Conservation (phyloP, 495 filamentous ascomycete genomes). For the Halenospora varia region DNA sequence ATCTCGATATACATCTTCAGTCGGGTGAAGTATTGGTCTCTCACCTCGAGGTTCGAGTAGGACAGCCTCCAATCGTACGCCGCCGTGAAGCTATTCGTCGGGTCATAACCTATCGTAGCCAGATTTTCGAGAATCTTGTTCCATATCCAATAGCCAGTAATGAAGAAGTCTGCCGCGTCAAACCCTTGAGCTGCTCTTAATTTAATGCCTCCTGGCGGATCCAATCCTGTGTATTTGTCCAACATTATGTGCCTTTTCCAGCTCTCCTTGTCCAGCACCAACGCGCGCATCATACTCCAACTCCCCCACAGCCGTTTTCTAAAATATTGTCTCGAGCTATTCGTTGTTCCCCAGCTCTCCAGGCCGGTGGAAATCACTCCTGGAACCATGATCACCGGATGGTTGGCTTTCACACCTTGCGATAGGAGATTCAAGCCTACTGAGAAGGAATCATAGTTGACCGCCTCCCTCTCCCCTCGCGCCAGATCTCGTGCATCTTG, state of each 20-base stretch:
- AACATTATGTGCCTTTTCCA: slow-evolving; percentile 99
- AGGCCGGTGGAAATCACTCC: slow-evolving; percentile 96
- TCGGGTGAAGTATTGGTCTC: slow-evolving; percentile 90
- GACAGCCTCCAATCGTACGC: slow-evolving; percentile 98
- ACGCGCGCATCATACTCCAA: slow-evolving; percentile 95
- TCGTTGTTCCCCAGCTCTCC: slow-evolving; percentile 91
- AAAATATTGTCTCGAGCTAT: slow-evolving; percentile 81
- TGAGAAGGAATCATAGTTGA: slow-evolving; percentile 89
- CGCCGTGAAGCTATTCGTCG: slow-evolving; percentile 90
- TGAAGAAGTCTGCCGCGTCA: slow-evolving; percentile 97
- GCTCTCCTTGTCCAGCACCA: slow-evolving; percentile 85
- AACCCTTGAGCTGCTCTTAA: slow-evolving; percentile 94
- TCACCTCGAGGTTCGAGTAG: slow-evolving; percentile 79
- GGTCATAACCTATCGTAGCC: slow-evolving; percentile 92
- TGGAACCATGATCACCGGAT: slow-evolving; percentile 94
- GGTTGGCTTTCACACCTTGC: slow-evolving; percentile 77
- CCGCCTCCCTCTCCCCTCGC: slow-evolving; percentile 78
- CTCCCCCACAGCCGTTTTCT: slow-evolving; percentile 92
- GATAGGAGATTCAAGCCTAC: slow-evolving; percentile 77
- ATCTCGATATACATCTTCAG: slow-evolving; percentile 88
- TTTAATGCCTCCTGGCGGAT: slow-evolving; percentile 83
- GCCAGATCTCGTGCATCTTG: slow-evolving; percentile 79
- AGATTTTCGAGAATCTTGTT: slow-evolving; percentile 97
- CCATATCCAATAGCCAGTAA: slow-evolving; percentile 95
- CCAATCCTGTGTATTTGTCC: slow-evolving; percentile 84